Conservation (phyloP, 352 stramenopile genomes). For the Pythium inflatum region DNA sequence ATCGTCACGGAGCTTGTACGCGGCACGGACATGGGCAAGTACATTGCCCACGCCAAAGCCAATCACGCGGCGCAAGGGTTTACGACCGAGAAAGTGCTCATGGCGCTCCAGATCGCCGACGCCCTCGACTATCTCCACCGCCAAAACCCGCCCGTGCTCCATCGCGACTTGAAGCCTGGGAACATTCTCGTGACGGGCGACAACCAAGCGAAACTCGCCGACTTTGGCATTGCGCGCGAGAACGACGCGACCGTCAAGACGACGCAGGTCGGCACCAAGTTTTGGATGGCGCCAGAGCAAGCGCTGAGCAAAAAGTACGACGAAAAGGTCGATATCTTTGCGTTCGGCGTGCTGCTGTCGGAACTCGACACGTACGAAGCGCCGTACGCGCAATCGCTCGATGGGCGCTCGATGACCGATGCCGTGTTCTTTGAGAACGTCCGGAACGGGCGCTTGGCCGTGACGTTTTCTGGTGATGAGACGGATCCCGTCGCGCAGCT, state of each 20-base stretch:
- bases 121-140: background rate
- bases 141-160: background rate
- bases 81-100: background rate
- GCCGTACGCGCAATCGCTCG: background rate
- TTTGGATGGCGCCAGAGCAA: background rate
- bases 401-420: background rate
- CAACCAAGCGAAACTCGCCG: background rate
- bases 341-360: constrained; percentile 81
- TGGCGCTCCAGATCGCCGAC: background rate
- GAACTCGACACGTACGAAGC: constrained; percentile 63
- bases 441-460: background rate
- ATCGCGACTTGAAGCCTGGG: constrained; percentile 1
- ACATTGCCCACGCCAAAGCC: background rate
- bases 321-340: constrained; percentile 68
- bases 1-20: background rate
- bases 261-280: background rate
- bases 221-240: constrained; percentile 7
- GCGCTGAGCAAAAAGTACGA: background rate
- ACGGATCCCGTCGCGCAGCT: constrained; percentile 2
- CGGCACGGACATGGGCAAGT: constrained; percentile 1
- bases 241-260: background rate
- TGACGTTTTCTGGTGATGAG: background rate
- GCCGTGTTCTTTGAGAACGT: background rate
- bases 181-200: background rate
- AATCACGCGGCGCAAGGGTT: background rate